Evolutionary conservation across 2,329 filamentous ascomycete genomes (phyloP).

Genomic region (Trichoderma atrobrunneum): DNA sequence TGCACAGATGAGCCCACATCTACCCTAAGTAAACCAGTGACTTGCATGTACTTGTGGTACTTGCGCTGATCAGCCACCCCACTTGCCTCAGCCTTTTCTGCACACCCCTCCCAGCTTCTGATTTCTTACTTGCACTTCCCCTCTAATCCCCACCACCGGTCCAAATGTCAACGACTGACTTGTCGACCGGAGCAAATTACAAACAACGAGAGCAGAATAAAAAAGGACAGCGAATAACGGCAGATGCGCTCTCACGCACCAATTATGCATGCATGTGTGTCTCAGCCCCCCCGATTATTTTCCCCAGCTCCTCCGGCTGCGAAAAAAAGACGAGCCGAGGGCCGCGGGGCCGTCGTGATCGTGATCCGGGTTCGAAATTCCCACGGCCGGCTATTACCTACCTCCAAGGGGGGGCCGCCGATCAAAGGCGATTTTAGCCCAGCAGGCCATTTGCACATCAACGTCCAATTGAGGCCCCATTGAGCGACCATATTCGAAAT

Average conservation of each 20-base stretch:
- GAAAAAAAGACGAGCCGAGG: neutral
- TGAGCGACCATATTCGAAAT: neutral
- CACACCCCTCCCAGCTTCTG: neutral
- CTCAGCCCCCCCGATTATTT: neutral
- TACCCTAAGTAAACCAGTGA: neutral
- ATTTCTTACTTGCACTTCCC: neutral
- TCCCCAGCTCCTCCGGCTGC: neutral
- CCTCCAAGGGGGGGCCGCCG: neutral
- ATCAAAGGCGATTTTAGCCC: constrained; percentile 13
- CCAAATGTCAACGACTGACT: neutral
- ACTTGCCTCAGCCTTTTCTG: neutral
- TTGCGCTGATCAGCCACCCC: constrained; percentile 8
- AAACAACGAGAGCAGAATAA: neutral
- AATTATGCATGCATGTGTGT: neutral
- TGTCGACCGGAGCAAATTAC: neutral
- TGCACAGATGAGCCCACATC: neutral
- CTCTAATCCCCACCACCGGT: neutral
- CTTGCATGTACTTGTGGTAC: constrained; percentile 17
- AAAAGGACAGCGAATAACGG: neutral
- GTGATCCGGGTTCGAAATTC: neutral
- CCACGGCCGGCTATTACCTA: neutral
- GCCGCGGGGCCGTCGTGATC: neutral
- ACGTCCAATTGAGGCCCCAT: neutral
- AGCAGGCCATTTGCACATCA: constrained; percentile 12
- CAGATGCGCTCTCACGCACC: neutral